A percentile compares a stretch with the other conserved stretches of the same genome.
phyloP scores from a whole-genome alignment of 768 basidiomycete genomes.

The Cyclocybe aegerita region DNA sequence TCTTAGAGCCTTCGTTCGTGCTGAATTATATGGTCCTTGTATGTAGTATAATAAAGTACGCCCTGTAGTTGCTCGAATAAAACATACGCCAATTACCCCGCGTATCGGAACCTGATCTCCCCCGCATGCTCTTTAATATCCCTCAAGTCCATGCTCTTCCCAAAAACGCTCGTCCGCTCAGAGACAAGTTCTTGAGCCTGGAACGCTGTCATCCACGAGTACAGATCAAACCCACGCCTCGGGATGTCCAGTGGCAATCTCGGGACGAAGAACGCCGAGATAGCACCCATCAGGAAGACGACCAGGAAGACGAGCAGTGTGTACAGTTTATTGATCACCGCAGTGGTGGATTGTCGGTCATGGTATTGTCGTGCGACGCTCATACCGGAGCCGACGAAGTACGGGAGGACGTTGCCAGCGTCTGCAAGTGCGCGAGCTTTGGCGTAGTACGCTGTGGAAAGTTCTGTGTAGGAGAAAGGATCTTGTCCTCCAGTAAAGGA shows the following conservation, averaged over 20 bases:
- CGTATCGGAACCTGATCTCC: slow-evolving; percentile 27
- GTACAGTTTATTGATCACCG: slow-evolving; percentile 20
- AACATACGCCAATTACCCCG: background rate
- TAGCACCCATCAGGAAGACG: slow-evolving; percentile 28
- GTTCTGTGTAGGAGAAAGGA: slow-evolving; percentile 35
- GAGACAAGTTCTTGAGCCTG: slow-evolving; percentile 17
- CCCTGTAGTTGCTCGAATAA: too few species aligned
- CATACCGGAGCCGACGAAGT: slow-evolving; percentile 37
- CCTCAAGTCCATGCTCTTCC: slow-evolving; percentile 26
- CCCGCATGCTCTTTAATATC: slow-evolving; percentile 27
- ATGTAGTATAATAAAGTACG: too few species aligned
- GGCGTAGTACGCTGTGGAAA: slow-evolving; percentile 31
- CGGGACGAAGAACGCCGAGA: slow-evolving; percentile 27
- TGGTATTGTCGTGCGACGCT: slow-evolving; percentile 34
- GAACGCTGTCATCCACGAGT: slow-evolving; percentile 26
- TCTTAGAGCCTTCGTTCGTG: too few species aligned
- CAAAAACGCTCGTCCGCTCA: slow-evolving; percentile 11
- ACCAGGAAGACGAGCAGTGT: slow-evolving; percentile 22
- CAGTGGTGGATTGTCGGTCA: slow-evolving; percentile 27
- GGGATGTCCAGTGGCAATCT: slow-evolving; percentile 20
- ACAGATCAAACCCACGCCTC: slow-evolving; percentile 24
- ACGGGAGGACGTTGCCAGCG: slow-evolving; percentile 39
- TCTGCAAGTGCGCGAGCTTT: slow-evolving; percentile 35
- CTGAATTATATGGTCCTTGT: too few species aligned
- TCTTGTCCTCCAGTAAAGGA: slow-evolving; percentile 37